Evolutionary conservation across 768 basidiomycete species (phyloP).

Genomic region (Phlegmacium glaucopus): DNA sequence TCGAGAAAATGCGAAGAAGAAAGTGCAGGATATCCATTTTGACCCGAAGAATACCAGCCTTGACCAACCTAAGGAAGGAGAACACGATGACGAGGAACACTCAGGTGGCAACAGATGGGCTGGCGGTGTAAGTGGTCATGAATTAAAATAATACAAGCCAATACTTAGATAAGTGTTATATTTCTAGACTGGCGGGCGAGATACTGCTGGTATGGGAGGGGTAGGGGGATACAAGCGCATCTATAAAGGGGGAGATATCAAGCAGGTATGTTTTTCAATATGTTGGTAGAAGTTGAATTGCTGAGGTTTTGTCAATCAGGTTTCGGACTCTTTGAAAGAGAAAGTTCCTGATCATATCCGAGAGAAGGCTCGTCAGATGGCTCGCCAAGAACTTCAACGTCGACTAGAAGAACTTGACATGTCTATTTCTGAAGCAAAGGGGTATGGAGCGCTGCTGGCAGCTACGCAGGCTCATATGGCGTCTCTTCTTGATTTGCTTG

Average conservation of each 20-base stretch:
- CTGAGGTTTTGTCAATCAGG: conserved; percentile 22
- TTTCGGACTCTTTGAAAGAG: conserved; percentile 51
- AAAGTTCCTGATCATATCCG: conserved; percentile 58
- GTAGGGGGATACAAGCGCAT: conserved; percentile 66
- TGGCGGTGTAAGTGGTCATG: conserved; percentile 46
- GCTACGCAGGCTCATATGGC: conserved; percentile 61
- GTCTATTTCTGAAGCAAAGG: conserved; percentile 50
- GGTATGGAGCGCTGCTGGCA: conserved; percentile 48
- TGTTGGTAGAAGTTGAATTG: conserved; percentile 3
- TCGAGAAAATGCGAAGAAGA: conserved; percentile 49
- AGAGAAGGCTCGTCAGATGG: conserved; percentile 65
- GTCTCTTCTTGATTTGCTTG: conserved; percentile 56
- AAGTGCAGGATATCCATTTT: conserved; percentile 54
- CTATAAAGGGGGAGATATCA: conserved; percentile 60
- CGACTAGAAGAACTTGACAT: conserved; percentile 64
- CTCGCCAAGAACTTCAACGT: conserved; percentile 56
- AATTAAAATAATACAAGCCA: not conserved
- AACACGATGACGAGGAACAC: conserved; percentile 61
- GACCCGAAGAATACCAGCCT: conserved; percentile 52
- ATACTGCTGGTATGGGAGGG: conserved; percentile 65
- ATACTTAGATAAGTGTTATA: not conserved
- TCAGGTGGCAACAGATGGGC: conserved; percentile 63
- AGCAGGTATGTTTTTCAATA: conserved; percentile 43
- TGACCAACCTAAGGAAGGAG: conserved; percentile 55
- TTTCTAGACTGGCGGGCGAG: conserved; percentile 56